These are phyloP conservation scores for Neurospora tetraspora DNA, from an alignment of 495 filamentous ascomycete species.

Conservation along the genomic window DNA sequence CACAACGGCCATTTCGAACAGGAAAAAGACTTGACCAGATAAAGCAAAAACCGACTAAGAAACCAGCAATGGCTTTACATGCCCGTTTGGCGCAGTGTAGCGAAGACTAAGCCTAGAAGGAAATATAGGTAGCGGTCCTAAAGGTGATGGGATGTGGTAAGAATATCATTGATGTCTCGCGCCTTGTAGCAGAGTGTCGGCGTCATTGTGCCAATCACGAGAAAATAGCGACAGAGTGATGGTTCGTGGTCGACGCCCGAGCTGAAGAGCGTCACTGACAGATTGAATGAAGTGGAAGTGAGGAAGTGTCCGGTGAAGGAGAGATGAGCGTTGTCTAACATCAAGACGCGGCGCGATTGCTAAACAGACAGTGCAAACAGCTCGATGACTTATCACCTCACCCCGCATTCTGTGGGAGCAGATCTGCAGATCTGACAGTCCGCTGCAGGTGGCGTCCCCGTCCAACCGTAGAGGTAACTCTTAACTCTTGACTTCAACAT, in stretches of 20 bases:
- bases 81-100: too few relatives aligned
- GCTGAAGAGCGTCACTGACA: not conserved
- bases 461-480: not conserved
- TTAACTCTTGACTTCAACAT: not conserved
- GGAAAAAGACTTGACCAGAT: too few relatives aligned
- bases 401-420: not conserved
- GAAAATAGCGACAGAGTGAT: not conserved
- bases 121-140: too few relatives aligned
- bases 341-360: not conserved
- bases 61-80: too few relatives aligned
- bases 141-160: too few relatives aligned
- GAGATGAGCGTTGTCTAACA: not conserved
- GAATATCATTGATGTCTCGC: not conserved
- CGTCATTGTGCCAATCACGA: not conserved
- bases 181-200: not conserved
- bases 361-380: not conserved
- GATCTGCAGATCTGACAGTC: not conserved
- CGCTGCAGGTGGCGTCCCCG: not conserved
- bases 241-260: not conserved
- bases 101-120: too few relatives aligned
- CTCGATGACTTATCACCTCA: not conserved
- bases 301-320: not conserved
- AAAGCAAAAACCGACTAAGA: too few relatives aligned
- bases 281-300: not conserved
- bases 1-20: not conserved